Evolutionary conservation across 1,139 yeast species (phyloP).

Genomic region (Hansenula sp.): DNA sequence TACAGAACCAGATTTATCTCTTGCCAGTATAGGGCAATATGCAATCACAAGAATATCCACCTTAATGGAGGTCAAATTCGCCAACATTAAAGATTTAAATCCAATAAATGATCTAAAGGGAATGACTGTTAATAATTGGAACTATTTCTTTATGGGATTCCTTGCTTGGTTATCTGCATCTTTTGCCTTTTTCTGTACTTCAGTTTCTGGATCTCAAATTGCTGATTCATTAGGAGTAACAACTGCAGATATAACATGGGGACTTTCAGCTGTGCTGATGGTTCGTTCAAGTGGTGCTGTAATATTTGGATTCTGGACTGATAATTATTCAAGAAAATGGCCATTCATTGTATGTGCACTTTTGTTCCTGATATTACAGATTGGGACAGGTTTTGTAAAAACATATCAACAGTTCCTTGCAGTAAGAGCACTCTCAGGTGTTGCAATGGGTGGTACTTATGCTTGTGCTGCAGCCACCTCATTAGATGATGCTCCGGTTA

Average conservation of each 20-base stretch:
- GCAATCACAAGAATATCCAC: constrained; percentile 24
- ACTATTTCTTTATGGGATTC: constrained; percentile 41
- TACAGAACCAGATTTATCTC: constrained; percentile 24
- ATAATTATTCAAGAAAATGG: constrained; percentile 51
- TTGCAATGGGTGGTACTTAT: constrained; percentile 50
- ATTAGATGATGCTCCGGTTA: constrained; percentile 41
- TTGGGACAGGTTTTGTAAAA: constrained; percentile 50
- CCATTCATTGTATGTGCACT: constrained; percentile 41
- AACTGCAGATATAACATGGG: constrained; percentile 50
- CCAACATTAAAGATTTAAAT: constrained; percentile 22
- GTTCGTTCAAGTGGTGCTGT: constrained; percentile 57
- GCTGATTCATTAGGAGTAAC: constrained; percentile 37
- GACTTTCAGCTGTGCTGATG: constrained; percentile 54
- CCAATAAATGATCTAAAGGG: constrained; percentile 31
- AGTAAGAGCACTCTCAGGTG: constrained; percentile 45
- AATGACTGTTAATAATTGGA: constrained; percentile 36
- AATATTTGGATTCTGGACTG: constrained; percentile 50
- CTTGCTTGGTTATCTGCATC: constrained; percentile 51
- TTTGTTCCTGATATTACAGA: constrained; percentile 42
- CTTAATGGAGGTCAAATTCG: constrained; percentile 22
- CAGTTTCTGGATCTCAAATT: constrained; percentile 40
- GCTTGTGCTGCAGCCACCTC: constrained; percentile 45
- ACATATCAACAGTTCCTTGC: constrained; percentile 47
- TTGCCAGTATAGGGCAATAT: constrained; percentile 20
- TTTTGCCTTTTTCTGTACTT: constrained; percentile 50